A percentile compares a stretch with the other conserved stretches of the same genome.
phyloP scores from a whole-genome alignment of 495 filamentous ascomycete genomes.

The Neurospora sublineolata region DNA sequence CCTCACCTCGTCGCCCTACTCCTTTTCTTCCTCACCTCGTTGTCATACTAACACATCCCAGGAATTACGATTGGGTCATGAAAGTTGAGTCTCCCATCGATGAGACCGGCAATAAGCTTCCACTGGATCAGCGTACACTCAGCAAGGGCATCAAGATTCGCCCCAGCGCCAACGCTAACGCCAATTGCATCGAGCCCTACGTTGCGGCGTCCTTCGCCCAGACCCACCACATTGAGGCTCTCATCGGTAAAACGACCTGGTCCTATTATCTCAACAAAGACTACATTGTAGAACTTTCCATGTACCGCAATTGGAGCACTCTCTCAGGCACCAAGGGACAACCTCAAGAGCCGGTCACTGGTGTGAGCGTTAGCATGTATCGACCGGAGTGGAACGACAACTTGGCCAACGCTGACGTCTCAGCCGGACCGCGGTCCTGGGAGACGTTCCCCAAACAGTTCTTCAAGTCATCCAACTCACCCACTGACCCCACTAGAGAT shows the following conservation, averaged over 20 bases:
- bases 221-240: not conserved
- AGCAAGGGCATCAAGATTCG: not conserved
- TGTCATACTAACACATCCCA: conserved; percentile 1
- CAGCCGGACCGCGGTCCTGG: conserved; percentile 7
- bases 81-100: conserved; percentile 6
- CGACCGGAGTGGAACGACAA: conserved; percentile 10
- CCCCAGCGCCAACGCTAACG: not conserved
- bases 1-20: not conserved
- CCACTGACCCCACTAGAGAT: not conserved
- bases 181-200: not conserved
- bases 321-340: not conserved
- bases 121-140: not conserved
- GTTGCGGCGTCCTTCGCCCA: not conserved
- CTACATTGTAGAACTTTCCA: conserved; percentile 11
- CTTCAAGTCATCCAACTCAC: not conserved
- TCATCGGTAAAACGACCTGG: conserved; percentile 8
- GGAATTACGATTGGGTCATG: conserved; percentile 13
- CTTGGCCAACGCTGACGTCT: not conserved
- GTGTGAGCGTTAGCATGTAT: conserved; percentile 3
- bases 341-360: not conserved
- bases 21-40: not conserved
- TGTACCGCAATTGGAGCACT: conserved; percentile 3
- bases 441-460: conserved; percentile 8
- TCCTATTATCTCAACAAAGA: conserved; percentile 3
- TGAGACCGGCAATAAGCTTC: not conserved